Evolutionary conservation across 768 basidiomycete genomes (phyloP), one percentile per base, ranked within the genome.

Genomic region (Pisolithus microcarpus): DNA sequence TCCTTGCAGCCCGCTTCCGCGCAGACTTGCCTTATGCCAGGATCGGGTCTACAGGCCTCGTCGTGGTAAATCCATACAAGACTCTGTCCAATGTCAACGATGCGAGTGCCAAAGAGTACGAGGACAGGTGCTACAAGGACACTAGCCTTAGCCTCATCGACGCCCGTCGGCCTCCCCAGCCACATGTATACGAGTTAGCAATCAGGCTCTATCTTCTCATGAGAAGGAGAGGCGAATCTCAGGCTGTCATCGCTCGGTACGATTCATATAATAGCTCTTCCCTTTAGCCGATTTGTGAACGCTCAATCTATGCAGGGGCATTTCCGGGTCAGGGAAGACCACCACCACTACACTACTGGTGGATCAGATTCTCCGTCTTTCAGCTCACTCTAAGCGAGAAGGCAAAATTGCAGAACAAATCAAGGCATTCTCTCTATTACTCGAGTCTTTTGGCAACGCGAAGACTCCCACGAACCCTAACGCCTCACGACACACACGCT

Each of bases 361-460:
- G 30, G 75, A 78, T 52, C 83, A 85, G 61, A 60, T 84, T 43
- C 72, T 85, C 26, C 75, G 80, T 18, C 75, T 84, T 13, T 79
- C 81, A 11, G 67, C 82, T 10, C 77, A 78, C 56, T 76, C 80
- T 3, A 80, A 79, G 65, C 70, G 74, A 50, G 79, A 82, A 53
- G 57, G 56, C 30, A 72, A 72, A 54, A 66, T 81, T 38, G 72
- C 75, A 16, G 77, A 80, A 46, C 81, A 80, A 59, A 70, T 84
- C 68, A 71, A 73, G 51, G 75, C 80, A 18, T 71, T 83, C 53
- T 61, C 69, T 38, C 71, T 77, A 39, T 61, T 85, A 50, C 77
- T 85, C 61, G 75, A 80, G 52, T 73, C 83, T 47, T 85, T 85
- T 65, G 82, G 83, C 43, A 76, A 76, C 56, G 79, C 84, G 56